A percentile compares a stretch with the other conserved stretches of the same genome.
Evolutionary conservation across 176 grass and related monocot genomes (phyloP).

Genomic region (Cymbopogon citratus): DNA sequence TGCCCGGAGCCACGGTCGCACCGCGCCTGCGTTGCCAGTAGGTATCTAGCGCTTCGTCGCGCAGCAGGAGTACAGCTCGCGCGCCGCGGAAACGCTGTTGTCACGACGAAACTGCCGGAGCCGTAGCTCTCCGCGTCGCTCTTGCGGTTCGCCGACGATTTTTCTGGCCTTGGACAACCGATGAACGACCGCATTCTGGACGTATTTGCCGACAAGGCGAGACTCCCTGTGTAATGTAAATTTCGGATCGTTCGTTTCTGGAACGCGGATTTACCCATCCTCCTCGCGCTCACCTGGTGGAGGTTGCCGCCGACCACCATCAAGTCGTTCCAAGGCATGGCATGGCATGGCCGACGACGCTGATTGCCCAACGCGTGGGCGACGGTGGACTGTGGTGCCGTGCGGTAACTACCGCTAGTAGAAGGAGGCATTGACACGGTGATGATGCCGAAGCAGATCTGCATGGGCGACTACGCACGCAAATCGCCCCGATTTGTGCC

Average conservation of each 20-base stretch:
- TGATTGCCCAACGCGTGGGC: neutral
- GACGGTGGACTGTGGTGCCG: neutral
- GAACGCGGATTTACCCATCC: neutral
- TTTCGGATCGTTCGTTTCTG: neutral
- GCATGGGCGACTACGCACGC: neutral
- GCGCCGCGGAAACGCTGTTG: neutral
- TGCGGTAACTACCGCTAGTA: neutral
- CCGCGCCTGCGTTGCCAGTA: neutral
- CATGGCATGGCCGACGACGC: neutral
- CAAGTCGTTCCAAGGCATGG: neutral
- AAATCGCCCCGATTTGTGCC: neutral
- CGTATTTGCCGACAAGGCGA: neutral
- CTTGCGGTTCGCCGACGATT: neutral
- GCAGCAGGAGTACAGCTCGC: neutral
- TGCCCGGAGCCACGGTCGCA: neutral
- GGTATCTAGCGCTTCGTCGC: neutral
- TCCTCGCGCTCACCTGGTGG: neutral
- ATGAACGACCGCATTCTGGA: neutral
- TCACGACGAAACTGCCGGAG: neutral
- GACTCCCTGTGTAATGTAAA: neutral
- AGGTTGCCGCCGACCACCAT: neutral
- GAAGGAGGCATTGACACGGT: neutral
- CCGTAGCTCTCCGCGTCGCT: neutral
- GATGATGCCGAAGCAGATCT: neutral
- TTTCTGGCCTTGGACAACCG: neutral